A percentile compares a stretch with the other conserved stretches of the same genome.
Conservation (phyloP, 2,329 filamentous ascomycete species). For the Talaromyces sp. region DNA sequence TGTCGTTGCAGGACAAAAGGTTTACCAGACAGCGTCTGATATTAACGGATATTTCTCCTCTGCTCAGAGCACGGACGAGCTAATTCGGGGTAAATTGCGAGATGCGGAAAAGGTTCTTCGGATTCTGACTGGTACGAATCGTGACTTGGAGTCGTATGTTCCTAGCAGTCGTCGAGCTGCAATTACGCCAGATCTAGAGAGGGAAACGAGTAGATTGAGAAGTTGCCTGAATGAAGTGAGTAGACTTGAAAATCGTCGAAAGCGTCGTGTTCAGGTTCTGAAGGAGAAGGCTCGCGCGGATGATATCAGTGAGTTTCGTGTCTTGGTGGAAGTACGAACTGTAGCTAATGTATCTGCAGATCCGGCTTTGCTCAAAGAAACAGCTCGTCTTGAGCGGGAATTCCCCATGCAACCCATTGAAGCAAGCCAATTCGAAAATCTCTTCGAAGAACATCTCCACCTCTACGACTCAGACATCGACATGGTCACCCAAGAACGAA, state of each 20-base stretch:
- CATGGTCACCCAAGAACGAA: conserved; percentile 66
- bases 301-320: conserved; percentile 67
- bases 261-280: conserved; percentile 75
- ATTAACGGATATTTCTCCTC: conserved; percentile 84
- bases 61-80: conserved; percentile 63
- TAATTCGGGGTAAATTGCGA: conserved; percentile 75
- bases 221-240: conserved; percentile 80
- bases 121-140: conserved; percentile 75
- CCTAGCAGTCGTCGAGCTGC: conserved; percentile 77
- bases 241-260: conserved; percentile 75
- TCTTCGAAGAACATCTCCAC: conserved; percentile 80
- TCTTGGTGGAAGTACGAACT: neutral
- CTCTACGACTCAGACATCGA: conserved; percentile 78
- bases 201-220: conserved; percentile 73
- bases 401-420: conserved; percentile 82
- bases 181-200: conserved; percentile 77
- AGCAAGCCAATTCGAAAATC: conserved; percentile 84
- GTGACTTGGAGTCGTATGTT: conserved; percentile 81
- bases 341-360: conserved; percentile 43
- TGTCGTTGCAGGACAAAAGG: conserved; percentile 65
- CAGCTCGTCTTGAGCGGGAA: conserved; percentile 78
- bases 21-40: conserved; percentile 72
- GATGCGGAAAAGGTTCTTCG: conserved; percentile 72
- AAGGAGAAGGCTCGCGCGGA: conserved; percentile 78
- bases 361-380: conserved; percentile 76